Evolutionary conservation across 192 early-diverging fungal genomes (phyloP).

Genomic region (Physocladia obscura): DNA sequence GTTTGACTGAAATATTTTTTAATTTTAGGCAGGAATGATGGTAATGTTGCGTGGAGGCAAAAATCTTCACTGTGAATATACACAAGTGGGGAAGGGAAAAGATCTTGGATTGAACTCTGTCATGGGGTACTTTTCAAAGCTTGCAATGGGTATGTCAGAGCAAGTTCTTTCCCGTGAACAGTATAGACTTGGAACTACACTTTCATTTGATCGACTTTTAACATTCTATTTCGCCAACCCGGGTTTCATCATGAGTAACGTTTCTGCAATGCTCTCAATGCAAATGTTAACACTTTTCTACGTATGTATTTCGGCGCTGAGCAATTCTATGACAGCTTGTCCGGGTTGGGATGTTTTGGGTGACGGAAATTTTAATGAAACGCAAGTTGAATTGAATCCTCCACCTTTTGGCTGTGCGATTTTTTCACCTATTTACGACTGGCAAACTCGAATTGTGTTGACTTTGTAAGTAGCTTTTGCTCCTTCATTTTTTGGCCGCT

Average conservation of each 20-base stretch:
- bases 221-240: conserved; percentile 89
- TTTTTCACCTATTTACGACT: conserved; percentile 15
- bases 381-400: conserved; percentile 4
- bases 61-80: conserved; percentile 90
- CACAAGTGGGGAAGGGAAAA: conserved; percentile 87
- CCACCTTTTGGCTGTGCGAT: conserved; percentile 1
- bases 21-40: conserved; percentile 69
- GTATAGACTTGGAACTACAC: conserved; percentile 81
- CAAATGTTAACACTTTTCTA: conserved; percentile 25
- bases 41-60: conserved; percentile 77
- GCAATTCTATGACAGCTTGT: conserved; percentile 13
- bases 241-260: conserved; percentile 17
- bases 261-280: conserved; percentile 15
- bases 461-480: conserved; percentile 9
- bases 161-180: conserved; percentile 91
- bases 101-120: conserved; percentile 82
- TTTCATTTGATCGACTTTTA: conserved; percentile 80
- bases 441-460: conserved; percentile 14
- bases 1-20: neutral
- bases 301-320: conserved; percentile 17
- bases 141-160: conserved; percentile 89
- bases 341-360: conserved; percentile 12
- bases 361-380: conserved; percentile 22
- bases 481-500: neutral
- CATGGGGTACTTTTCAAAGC: conserved; percentile 87